Evolutionary conservation across 2,329 filamentous ascomycete species (phyloP).

Genomic region (Remersonia thermophila): DNA sequence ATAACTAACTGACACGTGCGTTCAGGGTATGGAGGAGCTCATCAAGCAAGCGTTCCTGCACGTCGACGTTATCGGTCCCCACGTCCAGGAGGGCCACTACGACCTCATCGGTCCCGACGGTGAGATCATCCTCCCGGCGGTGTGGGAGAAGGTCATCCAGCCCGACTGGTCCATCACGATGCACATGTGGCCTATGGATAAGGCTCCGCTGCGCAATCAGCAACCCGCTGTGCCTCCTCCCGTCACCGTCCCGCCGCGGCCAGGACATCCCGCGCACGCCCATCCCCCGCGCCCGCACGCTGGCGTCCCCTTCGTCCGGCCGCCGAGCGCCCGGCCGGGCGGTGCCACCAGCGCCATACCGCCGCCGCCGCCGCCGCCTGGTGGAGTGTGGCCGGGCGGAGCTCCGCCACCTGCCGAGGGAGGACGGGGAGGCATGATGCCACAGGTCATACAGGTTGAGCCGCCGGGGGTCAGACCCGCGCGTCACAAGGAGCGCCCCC

Average conservation of each 20-base stretch:
- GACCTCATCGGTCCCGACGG: conserved; percentile 68
- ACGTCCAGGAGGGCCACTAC: conserved; percentile 68
- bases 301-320: conserved; percentile 3
- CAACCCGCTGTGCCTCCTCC: conserved; percentile 10
- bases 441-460: conserved; percentile 19
- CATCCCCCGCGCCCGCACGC: background rate
- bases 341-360: conserved; percentile 1
- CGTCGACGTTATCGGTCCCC: conserved; percentile 62
- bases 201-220: conserved; percentile 19
- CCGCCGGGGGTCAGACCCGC: conserved; percentile 1
- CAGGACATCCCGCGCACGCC: conserved; percentile 5
- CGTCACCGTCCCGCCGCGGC: conserved; percentile 2
- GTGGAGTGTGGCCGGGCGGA: conserved; percentile 1
- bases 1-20: conserved; percentile 15
- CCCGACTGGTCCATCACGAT: conserved; percentile 57
- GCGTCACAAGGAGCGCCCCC: conserved; percentile 2
- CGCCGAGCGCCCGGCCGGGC: conserved; percentile 4
- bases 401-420: background rate
- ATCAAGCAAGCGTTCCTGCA: conserved; percentile 76
- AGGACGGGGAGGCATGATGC: background rate
- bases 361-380: conserved; percentile 9
- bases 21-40: conserved; percentile 70
- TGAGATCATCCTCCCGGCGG: conserved; percentile 68
- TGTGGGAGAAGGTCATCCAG: conserved; percentile 73
- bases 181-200: conserved; percentile 48